Evolutionary conservation across 2,329 filamentous ascomycete genomes (phyloP).

Genomic region (Blumeriella jaapii): DNA sequence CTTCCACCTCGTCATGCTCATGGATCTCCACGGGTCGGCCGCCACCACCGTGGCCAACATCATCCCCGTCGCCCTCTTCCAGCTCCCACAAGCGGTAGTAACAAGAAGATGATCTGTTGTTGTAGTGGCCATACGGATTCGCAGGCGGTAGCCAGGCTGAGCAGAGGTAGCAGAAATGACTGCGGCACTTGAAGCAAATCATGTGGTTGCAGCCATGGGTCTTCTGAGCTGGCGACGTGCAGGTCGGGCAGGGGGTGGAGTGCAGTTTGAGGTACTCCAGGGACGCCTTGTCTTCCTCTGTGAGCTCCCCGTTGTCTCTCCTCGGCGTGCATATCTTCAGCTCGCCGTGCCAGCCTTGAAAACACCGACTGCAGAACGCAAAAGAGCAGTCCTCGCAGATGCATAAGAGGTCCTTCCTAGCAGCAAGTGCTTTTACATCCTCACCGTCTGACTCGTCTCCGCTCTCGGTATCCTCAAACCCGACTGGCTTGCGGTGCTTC

Average conservation of each 20-base stretch:
- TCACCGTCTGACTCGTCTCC: constrained; percentile 40
- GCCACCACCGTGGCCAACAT: constrained; percentile 23
- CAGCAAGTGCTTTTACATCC: constrained; percentile 14
- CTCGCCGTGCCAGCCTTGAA: constrained; percentile 85
- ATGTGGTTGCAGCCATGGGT: constrained; percentile 94
- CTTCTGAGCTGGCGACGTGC: constrained; percentile 76
- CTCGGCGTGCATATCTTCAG: constrained; percentile 58
- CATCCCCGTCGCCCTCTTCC: constrained; percentile 61
- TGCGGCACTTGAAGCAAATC: constrained; percentile 79
- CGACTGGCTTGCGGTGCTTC: constrained; percentile 58
- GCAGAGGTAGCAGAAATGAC: constrained; percentile 94
- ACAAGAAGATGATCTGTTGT: constrained; percentile 56
- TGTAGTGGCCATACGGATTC: constrained; percentile 87
- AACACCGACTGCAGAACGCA: constrained; percentile 68
- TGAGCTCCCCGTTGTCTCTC: constrained; percentile 56
- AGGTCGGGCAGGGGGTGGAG: constrained; percentile 83
- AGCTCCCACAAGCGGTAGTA: constrained; percentile 85
- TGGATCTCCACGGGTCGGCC: constrained; percentile 9
- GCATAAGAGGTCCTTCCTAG: constrained; percentile 52
- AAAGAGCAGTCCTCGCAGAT: constrained; percentile 84
- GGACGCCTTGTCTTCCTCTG: constrained; percentile 75
- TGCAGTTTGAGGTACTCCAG: constrained; percentile 72
- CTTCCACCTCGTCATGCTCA: constrained; percentile 10
- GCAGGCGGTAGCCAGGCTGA: constrained; percentile 69
- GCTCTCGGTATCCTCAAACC: constrained; percentile 45